phyloP scores from a whole-genome alignment of 768 basidiomycete genomes.

The Boletus sp. region DNA sequence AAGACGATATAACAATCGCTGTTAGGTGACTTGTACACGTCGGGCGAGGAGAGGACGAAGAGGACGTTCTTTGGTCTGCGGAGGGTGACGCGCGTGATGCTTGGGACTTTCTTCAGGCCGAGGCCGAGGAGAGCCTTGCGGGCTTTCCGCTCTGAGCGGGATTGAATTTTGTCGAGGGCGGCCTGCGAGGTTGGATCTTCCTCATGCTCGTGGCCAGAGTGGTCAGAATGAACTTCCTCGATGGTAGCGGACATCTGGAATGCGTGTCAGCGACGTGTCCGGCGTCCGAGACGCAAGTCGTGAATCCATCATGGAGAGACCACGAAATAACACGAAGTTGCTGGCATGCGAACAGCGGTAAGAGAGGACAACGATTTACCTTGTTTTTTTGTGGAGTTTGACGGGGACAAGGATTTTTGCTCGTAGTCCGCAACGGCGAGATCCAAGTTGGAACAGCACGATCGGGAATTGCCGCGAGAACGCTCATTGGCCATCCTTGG shows the following conservation, averaged over 20 bases:
- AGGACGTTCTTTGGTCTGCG: conserved; percentile 95
- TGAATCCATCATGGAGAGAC: conserved; percentile 30
- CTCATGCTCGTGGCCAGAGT: conserved; percentile 71
- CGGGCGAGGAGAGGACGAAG: conserved; percentile 89
- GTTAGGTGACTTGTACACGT: conserved; percentile 97
- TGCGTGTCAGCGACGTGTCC: conserved; percentile 25
- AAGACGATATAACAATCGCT: conserved; percentile 99
- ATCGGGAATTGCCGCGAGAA: conserved; percentile 29
- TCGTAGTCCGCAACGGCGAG: conserved; percentile 37
- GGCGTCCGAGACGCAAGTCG: conserved; percentile 27
- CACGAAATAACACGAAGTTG: background rate
- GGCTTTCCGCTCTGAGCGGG: conserved; percentile 92
- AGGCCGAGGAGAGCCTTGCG: conserved; percentile 89
- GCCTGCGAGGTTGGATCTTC: conserved; percentile 84
- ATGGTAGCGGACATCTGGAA: conserved; percentile 69
- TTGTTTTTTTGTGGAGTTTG: conserved; percentile 14
- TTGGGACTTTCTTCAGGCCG: conserved; percentile 89
- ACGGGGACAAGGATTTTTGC: conserved; percentile 22
- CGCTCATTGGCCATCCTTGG: background rate
- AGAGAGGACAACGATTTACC: conserved; percentile 12
- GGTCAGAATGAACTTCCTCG: conserved; percentile 81
- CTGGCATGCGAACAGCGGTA: background rate
- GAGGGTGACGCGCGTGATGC: conserved; percentile 93
- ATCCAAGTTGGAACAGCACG: conserved; percentile 14
- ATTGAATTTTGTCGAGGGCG: conserved; percentile 90